A percentile compares a stretch with the other conserved stretches of the same genome.
phyloP scores from a whole-genome alignment of 78 protist genomes.

The Isochrysis galbana region DNA sequence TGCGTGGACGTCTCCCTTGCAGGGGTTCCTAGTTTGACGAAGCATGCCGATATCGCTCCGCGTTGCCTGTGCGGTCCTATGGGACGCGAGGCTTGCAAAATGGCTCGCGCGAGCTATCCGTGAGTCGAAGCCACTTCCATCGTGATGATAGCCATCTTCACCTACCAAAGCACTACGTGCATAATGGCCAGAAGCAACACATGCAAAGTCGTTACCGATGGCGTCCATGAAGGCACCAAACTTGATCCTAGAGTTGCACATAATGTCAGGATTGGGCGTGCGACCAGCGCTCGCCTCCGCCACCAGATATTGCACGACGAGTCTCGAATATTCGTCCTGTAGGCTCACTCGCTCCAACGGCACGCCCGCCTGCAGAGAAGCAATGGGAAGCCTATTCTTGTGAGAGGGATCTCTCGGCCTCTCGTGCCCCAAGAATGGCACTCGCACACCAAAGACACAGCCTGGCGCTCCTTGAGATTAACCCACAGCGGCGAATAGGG shows the following conservation, averaged over 20 bases:
- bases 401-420: no score
- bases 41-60: no score
- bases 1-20: no score
- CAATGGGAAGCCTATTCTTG: background rate
- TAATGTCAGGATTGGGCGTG: conserved; percentile 46
- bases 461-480: no score
- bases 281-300: conserved; percentile 21
- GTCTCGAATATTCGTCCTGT: conserved; percentile 36
- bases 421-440: no score
- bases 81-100: background rate
- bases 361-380: background rate
- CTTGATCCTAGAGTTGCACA: conserved; percentile 51
- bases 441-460: no score
- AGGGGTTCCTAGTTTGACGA: no score
- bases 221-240: conserved; percentile 25
- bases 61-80: no score
- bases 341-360: conserved; percentile 28
- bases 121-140: background rate
- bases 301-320: conserved; percentile 35
- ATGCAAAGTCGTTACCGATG: background rate
- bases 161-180: background rate
- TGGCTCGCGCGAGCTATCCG: background rate
- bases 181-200: conserved; percentile 38
- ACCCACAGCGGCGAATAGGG: background rate
- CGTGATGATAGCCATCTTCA: background rate